Conservation (phyloP, 2,329 filamentous ascomycete species). For the Xylariaceae sp. region DNA sequence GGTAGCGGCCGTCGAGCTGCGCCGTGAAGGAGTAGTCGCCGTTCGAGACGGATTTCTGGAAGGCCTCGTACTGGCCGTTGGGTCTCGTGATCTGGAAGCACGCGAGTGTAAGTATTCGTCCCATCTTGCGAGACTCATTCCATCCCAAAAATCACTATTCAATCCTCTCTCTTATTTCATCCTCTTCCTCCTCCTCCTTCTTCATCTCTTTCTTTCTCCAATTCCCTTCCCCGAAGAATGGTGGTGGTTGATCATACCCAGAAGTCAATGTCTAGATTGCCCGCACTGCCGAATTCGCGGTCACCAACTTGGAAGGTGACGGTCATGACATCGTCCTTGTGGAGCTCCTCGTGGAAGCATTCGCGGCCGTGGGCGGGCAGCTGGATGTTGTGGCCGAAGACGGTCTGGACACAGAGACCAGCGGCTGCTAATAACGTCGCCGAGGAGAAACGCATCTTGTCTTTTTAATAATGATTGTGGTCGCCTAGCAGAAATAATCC, state of each 20-base stretch:
- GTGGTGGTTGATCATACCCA: constrained; percentile 60
- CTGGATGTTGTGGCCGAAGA: constrained; percentile 88
- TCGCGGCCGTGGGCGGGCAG: constrained; percentile 88
- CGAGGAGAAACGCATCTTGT: constrained; percentile 40
- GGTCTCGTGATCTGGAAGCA: constrained; percentile 68
- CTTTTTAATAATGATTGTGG: not conserved
- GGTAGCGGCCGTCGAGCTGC: constrained; percentile 76
- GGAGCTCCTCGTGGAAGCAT: constrained; percentile 93
- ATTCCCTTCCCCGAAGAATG: not conserved
- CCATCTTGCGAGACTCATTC: not conserved
- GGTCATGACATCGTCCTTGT: constrained; percentile 95
- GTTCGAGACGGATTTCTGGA: constrained; percentile 75
- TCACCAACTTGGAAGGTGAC: constrained; percentile 98
- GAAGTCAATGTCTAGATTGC: constrained; percentile 95
- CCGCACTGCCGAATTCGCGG: constrained; percentile 87
- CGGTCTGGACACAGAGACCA: constrained; percentile 38
- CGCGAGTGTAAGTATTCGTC: not conserved
- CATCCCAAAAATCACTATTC: not conserved
- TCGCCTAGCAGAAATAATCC: not conserved
- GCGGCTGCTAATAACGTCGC: constrained; percentile 50
- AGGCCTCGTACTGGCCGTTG: constrained; percentile 65
- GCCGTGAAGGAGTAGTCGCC: constrained; percentile 93
- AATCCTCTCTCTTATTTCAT: not conserved
- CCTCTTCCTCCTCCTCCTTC: not conserved
- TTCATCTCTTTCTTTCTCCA: not conserved